Evolutionary conservation across 108 stramenopile genomes (phyloP), one percentile per base, ranked within the genome.

Genomic region (Chaetoceros muelleri): DNA sequence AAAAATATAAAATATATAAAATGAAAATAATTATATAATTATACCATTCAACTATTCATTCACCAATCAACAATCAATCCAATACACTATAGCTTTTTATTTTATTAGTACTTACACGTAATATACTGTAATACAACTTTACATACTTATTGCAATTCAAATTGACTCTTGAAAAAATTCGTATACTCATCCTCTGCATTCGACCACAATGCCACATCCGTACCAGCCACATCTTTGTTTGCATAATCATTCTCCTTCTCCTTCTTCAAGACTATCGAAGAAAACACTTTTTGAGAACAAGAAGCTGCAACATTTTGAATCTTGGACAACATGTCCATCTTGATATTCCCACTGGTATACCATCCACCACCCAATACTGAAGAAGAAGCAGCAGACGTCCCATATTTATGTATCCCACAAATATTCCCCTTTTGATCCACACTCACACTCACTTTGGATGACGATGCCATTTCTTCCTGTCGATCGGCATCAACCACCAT

Each of bases 321-420:
- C 13, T 40, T 5, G 5, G 13, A 5, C 34, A 40, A 40, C 34
- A 40, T 40, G 13, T 40, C 34, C 5, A 40, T 10, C 13, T 40
- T 40, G 34, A 40, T 40, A 40, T 40, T 40, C 5, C 34, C 13
- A 40, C 34, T 40, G 13, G 34, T 13, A n/a, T n/a, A n/a, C n/a
- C n/a, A n/a, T n/a, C n/a, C n/a, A 40, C 13, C 13, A 13, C 8
- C 13, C 34, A 40, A 40, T 13, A 40, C 34, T 13, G 34, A 40
- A 10, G 34, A 40, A 40, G 8, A 10, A n/a, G n/a, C n/a, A n/a
- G n/a, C n/a, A n/a, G n/a, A n/a, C n/a, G n/a, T n/a, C 34, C 34
- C 34, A 40, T 40, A 40, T 13, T 40, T 54, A 25, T 54, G 21
- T 10, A 54, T 30, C 28, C 53, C 53, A 30, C 24, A 54, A 30